Evolutionary conservation across 345 rosid species (phyloP).

Genomic region (Pugionium dolabratum): DNA sequence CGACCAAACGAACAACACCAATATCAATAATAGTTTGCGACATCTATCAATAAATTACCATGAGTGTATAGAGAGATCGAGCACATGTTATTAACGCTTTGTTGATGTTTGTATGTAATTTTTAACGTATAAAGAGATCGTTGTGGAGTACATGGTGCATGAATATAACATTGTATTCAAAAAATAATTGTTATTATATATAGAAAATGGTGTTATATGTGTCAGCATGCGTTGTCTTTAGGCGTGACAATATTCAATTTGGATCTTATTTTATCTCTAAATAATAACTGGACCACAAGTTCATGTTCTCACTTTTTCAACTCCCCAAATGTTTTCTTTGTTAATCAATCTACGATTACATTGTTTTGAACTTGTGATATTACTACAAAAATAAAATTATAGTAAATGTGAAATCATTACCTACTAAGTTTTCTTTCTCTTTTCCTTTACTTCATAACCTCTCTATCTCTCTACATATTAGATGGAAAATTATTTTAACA

Average conservation of each 20-base stretch:
- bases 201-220: conserved; percentile 30
- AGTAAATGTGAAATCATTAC: conserved; percentile 28
- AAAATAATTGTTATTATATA: not conserved
- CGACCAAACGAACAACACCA: too few relatives aligned
- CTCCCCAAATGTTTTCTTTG: conserved; percentile 38
- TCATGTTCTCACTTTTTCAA: conserved; percentile 39
- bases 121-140: too few relatives aligned
- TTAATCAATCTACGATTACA: not conserved
- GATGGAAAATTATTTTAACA: too few relatives aligned
- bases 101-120: conserved; percentile 16
- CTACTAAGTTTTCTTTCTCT: conserved; percentile 21
- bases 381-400: not conserved
- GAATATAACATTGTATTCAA: conserved; percentile 1
- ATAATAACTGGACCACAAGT: conserved; percentile 33
- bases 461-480: too few relatives aligned
- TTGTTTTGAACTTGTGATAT: not conserved
- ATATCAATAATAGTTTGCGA: too few relatives aligned
- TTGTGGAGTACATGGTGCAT: conserved; percentile 1
- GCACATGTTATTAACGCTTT: not conserved
- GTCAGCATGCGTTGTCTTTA: conserved; percentile 47
- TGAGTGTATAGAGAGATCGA: too few relatives aligned
- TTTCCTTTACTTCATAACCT: not conserved
- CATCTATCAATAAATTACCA: too few relatives aligned
- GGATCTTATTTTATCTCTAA: conserved; percentile 26
- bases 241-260: conserved; percentile 44